Conservation (phyloP, 495 filamentous ascomycete species). For the Aspergillus cavernicola region DNA sequence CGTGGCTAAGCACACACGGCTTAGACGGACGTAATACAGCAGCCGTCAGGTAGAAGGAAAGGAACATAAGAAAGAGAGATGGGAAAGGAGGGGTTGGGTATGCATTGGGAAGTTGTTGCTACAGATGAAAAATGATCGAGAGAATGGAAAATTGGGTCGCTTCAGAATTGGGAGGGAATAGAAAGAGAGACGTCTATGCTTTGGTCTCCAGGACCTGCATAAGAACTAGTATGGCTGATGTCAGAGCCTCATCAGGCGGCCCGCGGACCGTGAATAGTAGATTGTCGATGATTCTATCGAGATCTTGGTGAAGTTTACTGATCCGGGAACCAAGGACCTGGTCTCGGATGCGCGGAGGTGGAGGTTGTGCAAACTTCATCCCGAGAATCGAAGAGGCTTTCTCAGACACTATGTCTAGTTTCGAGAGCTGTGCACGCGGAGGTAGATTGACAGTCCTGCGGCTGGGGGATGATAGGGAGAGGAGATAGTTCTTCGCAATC, state of each 20-base stretch:
- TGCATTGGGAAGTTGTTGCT: not conserved
- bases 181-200: conserved; percentile 16
- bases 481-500: conserved; percentile 59
- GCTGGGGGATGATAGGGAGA: conserved; percentile 30
- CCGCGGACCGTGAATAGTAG: conserved; percentile 39
- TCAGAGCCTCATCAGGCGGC: conserved; percentile 34
- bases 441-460: conserved; percentile 22
- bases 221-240: conserved; percentile 40
- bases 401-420: conserved; percentile 34
- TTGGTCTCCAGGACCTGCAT: conserved; percentile 42
- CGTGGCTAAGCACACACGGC: conserved; percentile 6
- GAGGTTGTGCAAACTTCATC: conserved; percentile 28
- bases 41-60: not conserved
- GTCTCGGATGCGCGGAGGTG: conserved; percentile 29
- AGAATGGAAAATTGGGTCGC: not conserved
- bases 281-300: conserved; percentile 42
- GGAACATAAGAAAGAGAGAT: not conserved
- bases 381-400: conserved; percentile 36
- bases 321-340: conserved; percentile 31
- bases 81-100: not conserved
- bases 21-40: conserved; percentile 2
- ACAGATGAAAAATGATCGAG: not conserved
- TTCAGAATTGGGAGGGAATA: too few relatives aligned
- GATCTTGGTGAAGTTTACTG: conserved; percentile 29
- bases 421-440: conserved; percentile 21